Base-by-base conservation (phyloP, 176 grass and related monocot genomes). In the Oryza glumipatula region DNA sequence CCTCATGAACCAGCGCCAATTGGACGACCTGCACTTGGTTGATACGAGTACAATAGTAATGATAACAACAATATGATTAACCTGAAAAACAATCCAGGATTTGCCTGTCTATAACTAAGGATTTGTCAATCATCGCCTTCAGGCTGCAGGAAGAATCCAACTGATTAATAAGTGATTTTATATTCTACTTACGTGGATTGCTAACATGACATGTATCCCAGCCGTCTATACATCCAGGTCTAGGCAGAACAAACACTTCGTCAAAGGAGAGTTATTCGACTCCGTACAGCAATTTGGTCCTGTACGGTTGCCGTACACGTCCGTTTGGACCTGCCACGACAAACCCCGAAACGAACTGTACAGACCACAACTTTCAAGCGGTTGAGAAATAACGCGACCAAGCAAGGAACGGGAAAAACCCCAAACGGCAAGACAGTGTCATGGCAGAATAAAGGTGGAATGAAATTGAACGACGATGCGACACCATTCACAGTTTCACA, bases 181-280 rank as follows among this genome's bases (percentile, higher is more conserved):
- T 19, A 58, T 58, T 58, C 52, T 58, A 49, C 47, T 38, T 48
- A 56, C 52, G 52, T 56, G 52, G 52, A n/a, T 58, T 58, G 19
- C 16, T 58, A 19, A n/a, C 54, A 58, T n/a, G 54, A n/a, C 54
- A 58, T n/a, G 19, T 21, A 63, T 23, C 58, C n/a, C 58, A 63
- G n/a, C 58, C n/a, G 21, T 61, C 19, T 19, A 19, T 49, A 49
- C 51, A 54, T 54, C 51, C 16, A 6, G 51, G 51, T 49, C 39
- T 8, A 41, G 5, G 51, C 51, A 56, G 15, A 56, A 56, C 51
- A 56, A 14, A n/a, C 70, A 46, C 5, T 45, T 23, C 70, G 76
- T 78, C 76, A 79, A 66, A 61, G 24, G 28, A n/a, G 45, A 79
- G 17, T 79, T 67, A 60, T 22, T 19, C 30, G 32, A 10, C 51